Evolutionary conservation across 2,329 filamentous ascomycete genomes (phyloP).

Genomic region (Pseudogymnoascus sp.): DNA sequence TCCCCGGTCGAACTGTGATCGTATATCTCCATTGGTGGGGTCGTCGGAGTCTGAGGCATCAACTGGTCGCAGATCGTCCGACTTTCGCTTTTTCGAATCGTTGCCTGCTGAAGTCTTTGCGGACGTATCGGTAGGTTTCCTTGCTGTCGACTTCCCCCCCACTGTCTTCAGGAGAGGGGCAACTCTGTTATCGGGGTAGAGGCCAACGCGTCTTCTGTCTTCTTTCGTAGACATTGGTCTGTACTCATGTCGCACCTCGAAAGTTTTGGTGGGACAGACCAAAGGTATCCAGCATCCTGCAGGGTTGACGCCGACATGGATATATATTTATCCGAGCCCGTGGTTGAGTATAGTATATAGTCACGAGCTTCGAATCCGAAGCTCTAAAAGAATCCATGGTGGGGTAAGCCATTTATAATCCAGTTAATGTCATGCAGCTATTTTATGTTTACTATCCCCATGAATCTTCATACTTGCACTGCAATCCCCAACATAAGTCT

Average conservation of each 20-base stretch:
- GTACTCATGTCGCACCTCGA: not conserved
- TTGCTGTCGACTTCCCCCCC: not conserved
- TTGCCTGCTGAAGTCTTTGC: not conserved
- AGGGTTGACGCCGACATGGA: not conserved
- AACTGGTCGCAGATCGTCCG: no score
- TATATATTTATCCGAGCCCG: not conserved
- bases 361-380: no score
- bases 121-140: not conserved
- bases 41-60: not conserved
- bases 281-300: not conserved
- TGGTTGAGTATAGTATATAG: not conserved
- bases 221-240: not conserved
- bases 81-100: not conserved
- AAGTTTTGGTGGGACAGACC: not conserved
- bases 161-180: not conserved
- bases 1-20: not conserved
- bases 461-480: no score
- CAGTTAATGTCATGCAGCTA: no score
- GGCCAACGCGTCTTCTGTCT: not conserved
- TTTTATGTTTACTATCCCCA: no score
- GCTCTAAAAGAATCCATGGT: no score
- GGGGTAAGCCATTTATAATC: no score
- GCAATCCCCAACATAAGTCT: no score
- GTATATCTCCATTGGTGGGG: not conserved
- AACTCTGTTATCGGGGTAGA: slow-evolving; percentile 1